Conservation (phyloP, 768 basidiomycete species). For the Boletus tomentosulus region DNA sequence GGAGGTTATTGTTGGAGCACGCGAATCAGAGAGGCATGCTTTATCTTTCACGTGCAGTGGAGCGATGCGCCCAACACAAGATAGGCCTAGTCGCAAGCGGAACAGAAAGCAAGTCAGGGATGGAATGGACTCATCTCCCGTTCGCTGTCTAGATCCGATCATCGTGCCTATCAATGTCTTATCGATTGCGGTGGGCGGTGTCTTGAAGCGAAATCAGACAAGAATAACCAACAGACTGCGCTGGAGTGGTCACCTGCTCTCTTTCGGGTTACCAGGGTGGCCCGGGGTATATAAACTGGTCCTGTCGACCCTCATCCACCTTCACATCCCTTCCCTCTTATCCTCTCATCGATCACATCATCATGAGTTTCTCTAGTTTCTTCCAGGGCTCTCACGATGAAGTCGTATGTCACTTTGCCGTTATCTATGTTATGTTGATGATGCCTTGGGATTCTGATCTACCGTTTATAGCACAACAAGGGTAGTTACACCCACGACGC, state of each 20-base stretch:
- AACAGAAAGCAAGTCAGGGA: background rate
- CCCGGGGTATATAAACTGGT: constrained; percentile 19
- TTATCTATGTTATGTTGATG: background rate
- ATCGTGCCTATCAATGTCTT: constrained; percentile 16
- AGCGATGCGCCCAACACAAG: background rate
- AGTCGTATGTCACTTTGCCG: constrained; percentile 2
- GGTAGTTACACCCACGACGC: constrained; percentile 17
- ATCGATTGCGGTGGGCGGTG: constrained; percentile 14
- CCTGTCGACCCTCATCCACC: background rate
- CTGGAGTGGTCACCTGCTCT: constrained; percentile 3
- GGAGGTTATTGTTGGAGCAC: background rate
- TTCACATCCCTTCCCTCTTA: background rate
- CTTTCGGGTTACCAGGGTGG: constrained; percentile 14
- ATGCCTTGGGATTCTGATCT: background rate
- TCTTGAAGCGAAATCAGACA: constrained; percentile 10
- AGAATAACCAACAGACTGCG: constrained; percentile 8
- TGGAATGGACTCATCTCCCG: background rate
- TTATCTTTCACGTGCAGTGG: background rate
- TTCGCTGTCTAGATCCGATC: background rate
- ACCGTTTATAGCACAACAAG: constrained; percentile 4
- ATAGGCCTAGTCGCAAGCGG: background rate
- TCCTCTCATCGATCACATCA: constrained; percentile 1
- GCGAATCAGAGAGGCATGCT: background rate
- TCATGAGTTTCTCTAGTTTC: constrained; percentile 7
- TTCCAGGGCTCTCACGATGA: background rate